Percentiles rank a stretch among this genome's conserved stretches.
Evolutionary conservation across 805 yeast genomes (phyloP).

Genomic region (Metschnikowia santaceciliae): DNA sequence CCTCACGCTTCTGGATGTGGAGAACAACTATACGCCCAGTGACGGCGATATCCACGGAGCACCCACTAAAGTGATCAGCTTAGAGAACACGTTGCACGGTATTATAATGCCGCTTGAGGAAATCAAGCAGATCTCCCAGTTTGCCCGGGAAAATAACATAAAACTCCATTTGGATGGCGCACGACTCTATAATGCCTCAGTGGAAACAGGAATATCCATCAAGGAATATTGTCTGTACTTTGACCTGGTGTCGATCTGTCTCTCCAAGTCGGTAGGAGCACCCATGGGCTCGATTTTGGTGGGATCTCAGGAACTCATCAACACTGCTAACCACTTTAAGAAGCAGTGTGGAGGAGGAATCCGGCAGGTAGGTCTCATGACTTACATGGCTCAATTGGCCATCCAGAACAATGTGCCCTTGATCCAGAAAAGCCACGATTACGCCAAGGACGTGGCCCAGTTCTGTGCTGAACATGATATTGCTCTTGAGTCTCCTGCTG

Average conservation of each 20-base stretch:
- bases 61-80: slow-evolving; percentile 77
- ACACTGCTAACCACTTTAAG: slow-evolving; percentile 76
- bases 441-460: slow-evolving; percentile 49
- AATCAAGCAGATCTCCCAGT: slow-evolving; percentile 61
- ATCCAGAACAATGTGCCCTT: slow-evolving; percentile 68
- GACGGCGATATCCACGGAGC: slow-evolving; percentile 86
- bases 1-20: slow-evolving; percentile 76
- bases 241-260: slow-evolving; percentile 86
- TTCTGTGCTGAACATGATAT: slow-evolving; percentile 54
- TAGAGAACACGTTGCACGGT: slow-evolving; percentile 90
- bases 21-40: slow-evolving; percentile 56
- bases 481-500: slow-evolving; percentile 65
- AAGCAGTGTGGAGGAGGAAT: slow-evolving; percentile 94
- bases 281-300: slow-evolving; percentile 90
- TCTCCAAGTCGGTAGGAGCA: slow-evolving; percentile 88
- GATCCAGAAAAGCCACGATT: slow-evolving; percentile 46
- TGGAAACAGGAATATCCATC: slow-evolving; percentile 64
- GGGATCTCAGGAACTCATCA: slow-evolving; percentile 55
- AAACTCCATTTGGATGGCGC: slow-evolving; percentile 90
- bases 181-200: slow-evolving; percentile 88
- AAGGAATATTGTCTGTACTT: slow-evolving; percentile 69
- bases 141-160: slow-evolving; percentile 58
- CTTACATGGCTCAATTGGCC: slow-evolving; percentile 78
- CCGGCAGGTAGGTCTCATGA: slow-evolving; percentile 79
- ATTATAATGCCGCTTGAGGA: slow-evolving; percentile 77